These are phyloP conservation scores for Chaetomium cochliodes DNA, from an alignment of 495 filamentous ascomycete genomes.

Conservation along the genomic window DNA sequence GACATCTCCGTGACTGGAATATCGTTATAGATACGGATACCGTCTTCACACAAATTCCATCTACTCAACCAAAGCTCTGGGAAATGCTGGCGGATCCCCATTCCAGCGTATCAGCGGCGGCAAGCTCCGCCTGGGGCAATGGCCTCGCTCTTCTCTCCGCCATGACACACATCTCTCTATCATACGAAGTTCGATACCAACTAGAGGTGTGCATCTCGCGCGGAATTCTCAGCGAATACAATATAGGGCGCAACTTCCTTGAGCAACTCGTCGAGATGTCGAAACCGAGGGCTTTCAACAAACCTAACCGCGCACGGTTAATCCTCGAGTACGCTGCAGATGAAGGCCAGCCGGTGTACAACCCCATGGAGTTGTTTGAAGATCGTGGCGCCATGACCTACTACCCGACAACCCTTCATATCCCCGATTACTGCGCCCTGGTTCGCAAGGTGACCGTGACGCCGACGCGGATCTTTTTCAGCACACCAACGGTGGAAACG, in stretches of 20 bases:
- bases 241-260: slow-evolving; percentile 65
- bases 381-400: slow-evolving; percentile 46
- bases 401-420: slow-evolving; percentile 49
- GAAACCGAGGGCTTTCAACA: slow-evolving; percentile 14
- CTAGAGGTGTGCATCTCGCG: slow-evolving; percentile 88
- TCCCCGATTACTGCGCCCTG: slow-evolving; percentile 70
- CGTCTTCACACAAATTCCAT: slow-evolving; percentile 32
- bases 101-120: neutral
- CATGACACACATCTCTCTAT: slow-evolving; percentile 49
- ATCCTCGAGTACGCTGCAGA: slow-evolving; percentile 44
- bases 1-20: slow-evolving; percentile 72
- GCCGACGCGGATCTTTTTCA: slow-evolving; percentile 76
- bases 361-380: slow-evolving; percentile 76
- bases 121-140: slow-evolving; percentile 23
- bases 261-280: slow-evolving; percentile 54
- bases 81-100: slow-evolving; percentile 51
- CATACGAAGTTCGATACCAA: slow-evolving; percentile 80
- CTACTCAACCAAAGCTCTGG: slow-evolving; percentile 48
- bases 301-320: slow-evolving; percentile 36
- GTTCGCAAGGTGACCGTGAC: slow-evolving; percentile 76
- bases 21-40: slow-evolving; percentile 46
- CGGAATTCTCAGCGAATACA: slow-evolving; percentile 74
- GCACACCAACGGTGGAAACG: slow-evolving; percentile 73
- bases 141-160: slow-evolving; percentile 39
- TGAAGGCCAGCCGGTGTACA: slow-evolving; percentile 55